These are phyloP conservation scores for Cladophialophora psammophila DNA, from an alignment of 2,329 filamentous ascomycete genomes.

Conservation along the genomic window DNA sequence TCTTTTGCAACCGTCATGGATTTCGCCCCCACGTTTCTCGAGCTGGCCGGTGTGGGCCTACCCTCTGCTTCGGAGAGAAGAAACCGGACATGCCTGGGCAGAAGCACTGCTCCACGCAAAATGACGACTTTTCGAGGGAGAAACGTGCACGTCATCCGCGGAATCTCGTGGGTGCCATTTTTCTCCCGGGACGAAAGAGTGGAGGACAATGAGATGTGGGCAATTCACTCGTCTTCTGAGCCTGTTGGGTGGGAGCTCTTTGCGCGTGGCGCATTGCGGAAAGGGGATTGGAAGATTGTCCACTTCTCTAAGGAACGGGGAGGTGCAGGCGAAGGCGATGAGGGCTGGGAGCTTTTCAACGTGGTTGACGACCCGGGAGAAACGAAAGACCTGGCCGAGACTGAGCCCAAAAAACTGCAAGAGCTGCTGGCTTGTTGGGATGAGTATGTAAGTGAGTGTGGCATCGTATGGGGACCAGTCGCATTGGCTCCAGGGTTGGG, in stretches of 20 bases:
- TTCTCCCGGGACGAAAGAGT: slow-evolving; percentile 45
- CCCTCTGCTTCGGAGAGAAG: too few species aligned
- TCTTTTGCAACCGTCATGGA: slow-evolving; percentile 60
- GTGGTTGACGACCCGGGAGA: neutral
- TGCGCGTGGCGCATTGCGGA: slow-evolving; percentile 61
- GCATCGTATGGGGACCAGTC: slow-evolving; percentile 3
- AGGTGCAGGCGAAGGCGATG: slow-evolving; percentile 1
- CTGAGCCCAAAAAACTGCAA: neutral
- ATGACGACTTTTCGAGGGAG: slow-evolving; percentile 46
- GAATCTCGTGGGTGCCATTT: slow-evolving; percentile 54
- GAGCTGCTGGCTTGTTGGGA: neutral
- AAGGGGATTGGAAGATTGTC: slow-evolving; percentile 60
- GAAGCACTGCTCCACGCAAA: slow-evolving; percentile 59
- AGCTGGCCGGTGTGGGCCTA: slow-evolving; percentile 47
- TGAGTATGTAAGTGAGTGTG: neutral
- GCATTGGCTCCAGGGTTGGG: slow-evolving; percentile 1
- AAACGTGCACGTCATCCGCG: slow-evolving; percentile 60
- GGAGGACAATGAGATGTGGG: slow-evolving; percentile 54
- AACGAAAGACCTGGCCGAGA: neutral
- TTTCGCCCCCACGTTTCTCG: slow-evolving; percentile 54
- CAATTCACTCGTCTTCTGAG: slow-evolving; percentile 48
- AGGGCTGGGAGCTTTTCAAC: neutral
- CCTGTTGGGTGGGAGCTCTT: slow-evolving; percentile 63
- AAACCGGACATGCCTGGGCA: too few species aligned
- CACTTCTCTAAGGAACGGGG: neutral